Evolutionary conservation across 257 asterid genomes (phyloP).

Genomic region (Forsythia viridissima): DNA sequence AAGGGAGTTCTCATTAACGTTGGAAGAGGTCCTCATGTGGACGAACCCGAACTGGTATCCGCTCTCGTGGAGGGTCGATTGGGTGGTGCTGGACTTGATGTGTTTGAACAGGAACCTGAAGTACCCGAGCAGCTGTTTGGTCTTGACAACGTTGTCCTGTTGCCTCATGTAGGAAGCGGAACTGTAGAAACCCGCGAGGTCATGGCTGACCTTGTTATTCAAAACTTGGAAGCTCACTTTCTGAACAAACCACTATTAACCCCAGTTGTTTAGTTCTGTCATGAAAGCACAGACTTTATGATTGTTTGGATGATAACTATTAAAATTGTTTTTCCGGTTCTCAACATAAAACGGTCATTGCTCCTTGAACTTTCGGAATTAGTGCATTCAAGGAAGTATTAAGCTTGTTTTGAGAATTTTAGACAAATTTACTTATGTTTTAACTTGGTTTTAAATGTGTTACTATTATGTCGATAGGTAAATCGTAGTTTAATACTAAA

Average conservation of each 20-base stretch:
- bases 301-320: not conserved
- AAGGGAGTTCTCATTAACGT: slow-evolving; percentile 69
- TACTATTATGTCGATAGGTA: no score
- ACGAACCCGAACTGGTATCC: slow-evolving; percentile 63
- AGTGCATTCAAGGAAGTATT: not conserved
- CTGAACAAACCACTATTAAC: slow-evolving; percentile 59
- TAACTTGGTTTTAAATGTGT: no score
- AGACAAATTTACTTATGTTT: no score
- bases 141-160: slow-evolving; percentile 59
- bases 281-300: not conserved
- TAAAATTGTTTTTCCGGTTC: not conserved
- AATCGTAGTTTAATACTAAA: no score
- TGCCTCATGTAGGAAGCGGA: slow-evolving; percentile 72
- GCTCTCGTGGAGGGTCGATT: slow-evolving; percentile 69
- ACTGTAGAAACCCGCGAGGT: slow-evolving; percentile 58
- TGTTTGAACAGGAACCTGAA: slow-evolving; percentile 70
- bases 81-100: slow-evolving; percentile 94
- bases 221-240: slow-evolving; percentile 71
- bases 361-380: not conserved
- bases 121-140: slow-evolving; percentile 56
- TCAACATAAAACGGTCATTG: not conserved
- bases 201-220: slow-evolving; percentile 80
- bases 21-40: slow-evolving; percentile 69
- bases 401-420: no score
- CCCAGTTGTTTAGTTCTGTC: slow-evolving; percentile 51